Evolutionary conservation across 495 filamentous ascomycete genomes (phyloP).

Genomic region (Chaetomidium leptoderma): DNA sequence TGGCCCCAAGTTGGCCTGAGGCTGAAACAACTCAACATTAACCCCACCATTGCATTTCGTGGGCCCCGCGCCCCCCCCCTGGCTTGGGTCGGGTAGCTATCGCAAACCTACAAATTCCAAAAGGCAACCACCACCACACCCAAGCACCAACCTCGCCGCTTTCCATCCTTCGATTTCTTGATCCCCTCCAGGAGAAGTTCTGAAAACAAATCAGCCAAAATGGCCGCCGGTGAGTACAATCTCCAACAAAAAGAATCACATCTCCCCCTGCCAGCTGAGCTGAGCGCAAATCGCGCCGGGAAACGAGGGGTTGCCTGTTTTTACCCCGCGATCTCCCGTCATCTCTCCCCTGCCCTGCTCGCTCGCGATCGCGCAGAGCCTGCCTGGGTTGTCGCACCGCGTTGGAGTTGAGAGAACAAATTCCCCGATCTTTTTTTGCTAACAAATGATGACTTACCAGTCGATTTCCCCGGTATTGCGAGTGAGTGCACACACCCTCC

Average conservation of each 20-base stretch:
- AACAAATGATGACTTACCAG: conserved; percentile 2
- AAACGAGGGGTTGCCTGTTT: conserved; percentile 14
- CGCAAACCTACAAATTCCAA: conserved; percentile 2
- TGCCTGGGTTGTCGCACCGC: not conserved
- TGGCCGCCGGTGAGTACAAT: conserved; percentile 8
- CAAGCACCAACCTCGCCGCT: not conserved
- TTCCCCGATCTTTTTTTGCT: conserved; percentile 3
- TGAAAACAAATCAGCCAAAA: not conserved
- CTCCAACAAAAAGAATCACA: not conserved
- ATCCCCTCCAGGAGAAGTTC: not conserved
- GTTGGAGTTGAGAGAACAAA: not conserved
- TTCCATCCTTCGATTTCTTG: not conserved
- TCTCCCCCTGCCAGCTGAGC: too few species aligned
- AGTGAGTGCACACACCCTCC: conserved; percentile 23
- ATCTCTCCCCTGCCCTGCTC: not conserved
- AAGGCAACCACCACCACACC: not conserved
- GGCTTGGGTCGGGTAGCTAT: conserved; percentile 5
- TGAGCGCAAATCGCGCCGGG: not conserved
- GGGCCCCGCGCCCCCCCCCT: conserved; percentile 8
- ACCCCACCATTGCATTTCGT: conserved; percentile 10
- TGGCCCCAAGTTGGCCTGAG: conserved; percentile 3
- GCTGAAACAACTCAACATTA: conserved; percentile 3
- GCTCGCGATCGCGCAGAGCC: not conserved
- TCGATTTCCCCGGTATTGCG: conserved; percentile 26
- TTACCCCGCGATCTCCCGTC: conserved; percentile 18